Evolutionary conservation across 805 yeast genomes (phyloP), one percentile per base, ranked within the genome.

Genomic region (Nakazawaea siamensis): DNA sequence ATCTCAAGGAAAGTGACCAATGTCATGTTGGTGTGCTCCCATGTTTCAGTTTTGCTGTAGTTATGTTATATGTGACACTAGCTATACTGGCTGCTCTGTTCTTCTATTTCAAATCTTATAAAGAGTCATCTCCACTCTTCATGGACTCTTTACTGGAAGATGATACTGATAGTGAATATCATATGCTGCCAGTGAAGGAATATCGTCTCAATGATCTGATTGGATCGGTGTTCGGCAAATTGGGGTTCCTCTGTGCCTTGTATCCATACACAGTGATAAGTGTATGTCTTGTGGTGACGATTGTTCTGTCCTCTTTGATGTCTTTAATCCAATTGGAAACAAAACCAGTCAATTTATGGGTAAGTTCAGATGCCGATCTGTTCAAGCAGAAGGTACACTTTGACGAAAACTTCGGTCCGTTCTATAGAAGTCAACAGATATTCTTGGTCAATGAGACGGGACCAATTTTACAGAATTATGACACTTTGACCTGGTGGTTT

Each of bases 311-410:
- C 2, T 51, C 68, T 0, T 85, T 83, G 6, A 57, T 75, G 30
- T 46, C 55, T 5, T 54, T 60, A 34, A 63, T 78, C 8, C 55
- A 73, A 29, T 62, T 88, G 18, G 97, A 88, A 51, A 75, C 75
- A 2, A 66, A 83, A 44, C 97, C 98, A 0, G 72, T 82, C 3
- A 75, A 79, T 42, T 60, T 90, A 20, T 90, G 98, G 98, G 97
- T 92, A 0, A 80, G 92, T 44, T 77, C 88, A 3, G 50, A 61
- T 15, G 81, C 92, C 8, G 75, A 72, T 3, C 86, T 87, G 10
- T 78, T 66, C 35, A 59, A 69, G 27, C 80, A 90, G 47, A 77
- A 79, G 47, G 60, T 65, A 36, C 76, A 64, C 45, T 90, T 76
- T 51, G 96, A 92, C 52, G 67, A 69, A 15, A 73, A 76, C 41